Evolutionary conservation across 495 filamentous ascomycete genomes (phyloP).

Genomic region (Trichocladium uniseriatum): DNA sequence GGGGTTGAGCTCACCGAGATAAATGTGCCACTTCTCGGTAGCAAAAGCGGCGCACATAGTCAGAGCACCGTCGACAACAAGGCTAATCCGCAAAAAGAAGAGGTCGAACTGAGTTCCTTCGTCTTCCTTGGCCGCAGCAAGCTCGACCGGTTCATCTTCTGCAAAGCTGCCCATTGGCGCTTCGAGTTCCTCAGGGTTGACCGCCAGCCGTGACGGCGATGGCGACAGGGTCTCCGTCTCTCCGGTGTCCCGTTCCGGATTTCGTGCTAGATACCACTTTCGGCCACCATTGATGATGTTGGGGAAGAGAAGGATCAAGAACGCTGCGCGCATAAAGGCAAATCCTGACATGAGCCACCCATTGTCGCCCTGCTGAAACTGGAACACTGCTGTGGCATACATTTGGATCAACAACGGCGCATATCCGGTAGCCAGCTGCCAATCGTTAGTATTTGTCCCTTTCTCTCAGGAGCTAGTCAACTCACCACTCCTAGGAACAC

Average conservation of each 20-base stretch:
- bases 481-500: conserved; percentile 45
- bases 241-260: background rate
- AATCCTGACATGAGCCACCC: conserved; percentile 45
- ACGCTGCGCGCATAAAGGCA: conserved; percentile 44
- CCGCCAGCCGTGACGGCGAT: conserved; percentile 7
- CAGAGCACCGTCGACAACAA: conserved; percentile 43
- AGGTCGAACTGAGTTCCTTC: conserved; percentile 44
- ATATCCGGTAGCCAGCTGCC: conserved; percentile 45
- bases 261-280: conserved; percentile 30
- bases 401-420: conserved; percentile 43
- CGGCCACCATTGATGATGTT: conserved; percentile 43
- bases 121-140: conserved; percentile 19
- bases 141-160: conserved; percentile 34
- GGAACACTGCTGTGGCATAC: conserved; percentile 46
- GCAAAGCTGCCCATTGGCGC: conserved; percentile 31
- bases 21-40: conserved; percentile 45
- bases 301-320: conserved; percentile 47
- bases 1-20: conserved; percentile 28
- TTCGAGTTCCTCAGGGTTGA: conserved; percentile 31
- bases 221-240: background rate
- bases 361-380: conserved; percentile 45
- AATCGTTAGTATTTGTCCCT: background rate
- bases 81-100: conserved; percentile 43
- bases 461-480: background rate
- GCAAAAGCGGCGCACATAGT: conserved; percentile 44